Percentiles rank a stretch among this genome's conserved stretches.
phyloP scores from a whole-genome alignment of 2,329 filamentous ascomycete species.

The Cladosporium sp. region DNA sequence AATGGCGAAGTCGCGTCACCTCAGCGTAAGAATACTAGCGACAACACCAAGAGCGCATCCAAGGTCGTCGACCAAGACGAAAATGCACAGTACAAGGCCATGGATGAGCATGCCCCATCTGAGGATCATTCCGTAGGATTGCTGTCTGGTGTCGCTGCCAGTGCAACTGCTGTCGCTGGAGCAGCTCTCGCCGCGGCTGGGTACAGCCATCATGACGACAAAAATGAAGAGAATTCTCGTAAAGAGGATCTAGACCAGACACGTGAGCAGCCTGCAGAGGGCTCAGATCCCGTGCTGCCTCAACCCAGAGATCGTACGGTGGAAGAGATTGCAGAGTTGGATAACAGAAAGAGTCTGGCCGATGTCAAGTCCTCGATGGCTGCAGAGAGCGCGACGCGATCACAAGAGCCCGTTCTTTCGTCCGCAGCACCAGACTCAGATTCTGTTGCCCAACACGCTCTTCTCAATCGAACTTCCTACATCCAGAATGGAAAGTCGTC shows the following conservation, averaged over 20 bases:
- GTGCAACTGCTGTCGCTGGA: slow-evolving; percentile 5
- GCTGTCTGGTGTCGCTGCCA: background rate
- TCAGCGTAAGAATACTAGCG: background rate
- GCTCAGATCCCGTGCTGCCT: background rate
- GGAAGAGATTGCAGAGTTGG: slow-evolving; percentile 13
- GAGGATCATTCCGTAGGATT: background rate
- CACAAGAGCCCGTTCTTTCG: background rate
- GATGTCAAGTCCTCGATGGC: slow-evolving; percentile 19
- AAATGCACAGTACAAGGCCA: background rate
- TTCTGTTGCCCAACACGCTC: no score
- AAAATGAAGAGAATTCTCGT: background rate
- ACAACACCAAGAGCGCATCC: background rate
- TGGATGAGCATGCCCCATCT: background rate
- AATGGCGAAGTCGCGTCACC: background rate
- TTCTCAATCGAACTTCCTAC: background rate
- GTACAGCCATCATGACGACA: background rate
- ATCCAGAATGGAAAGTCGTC: no score
- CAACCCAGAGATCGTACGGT: background rate
- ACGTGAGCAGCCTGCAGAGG: background rate
- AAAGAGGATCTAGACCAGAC: background rate
- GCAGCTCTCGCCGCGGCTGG: background rate
- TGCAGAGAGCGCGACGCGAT: background rate
- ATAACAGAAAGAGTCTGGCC: slow-evolving; percentile 20
- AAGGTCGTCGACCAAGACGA: background rate
- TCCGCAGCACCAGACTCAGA: background rate